phyloP scores from a whole-genome alignment of 2,329 filamentous ascomycete species.

The Alternaria triticimaculans region DNA sequence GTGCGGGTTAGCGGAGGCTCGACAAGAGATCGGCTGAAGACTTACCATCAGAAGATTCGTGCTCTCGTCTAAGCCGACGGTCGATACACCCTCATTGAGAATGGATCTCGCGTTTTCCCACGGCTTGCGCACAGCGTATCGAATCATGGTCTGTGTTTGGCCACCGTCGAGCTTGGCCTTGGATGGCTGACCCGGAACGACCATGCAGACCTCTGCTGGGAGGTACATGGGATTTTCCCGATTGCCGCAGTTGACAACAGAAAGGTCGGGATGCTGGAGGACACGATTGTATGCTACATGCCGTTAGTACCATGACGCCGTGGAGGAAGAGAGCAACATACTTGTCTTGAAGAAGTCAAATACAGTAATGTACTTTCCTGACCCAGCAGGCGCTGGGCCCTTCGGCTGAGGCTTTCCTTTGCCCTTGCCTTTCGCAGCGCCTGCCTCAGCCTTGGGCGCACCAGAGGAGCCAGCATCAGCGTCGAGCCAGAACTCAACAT shows the following conservation, averaged over 20 bases:
- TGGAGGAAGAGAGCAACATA: not conserved
- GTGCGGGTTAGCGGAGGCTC: too few species aligned
- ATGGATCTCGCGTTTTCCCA: conserved; percentile 31
- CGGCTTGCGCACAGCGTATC: conserved; percentile 33
- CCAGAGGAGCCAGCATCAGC: not conserved
- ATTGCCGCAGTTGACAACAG: conserved; percentile 33
- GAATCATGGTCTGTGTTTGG: conserved; percentile 39
- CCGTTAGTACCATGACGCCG: not conserved
- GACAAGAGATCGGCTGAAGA: too few species aligned
- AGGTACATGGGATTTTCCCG: conserved; percentile 33
- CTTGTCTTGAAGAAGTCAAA: conserved; percentile 27
- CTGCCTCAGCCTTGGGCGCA: conserved; percentile 8
- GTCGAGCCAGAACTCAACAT: conserved; percentile 33
- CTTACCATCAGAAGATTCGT: conserved; percentile 24
- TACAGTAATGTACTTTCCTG: conserved; percentile 27
- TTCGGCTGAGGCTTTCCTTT: conserved; percentile 12
- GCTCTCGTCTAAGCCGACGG: conserved; percentile 21
- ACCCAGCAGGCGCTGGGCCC: conserved; percentile 1
- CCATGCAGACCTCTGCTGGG: conserved; percentile 32
- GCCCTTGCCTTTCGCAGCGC: conserved; percentile 14
- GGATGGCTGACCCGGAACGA: conserved; percentile 31
- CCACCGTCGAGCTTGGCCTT: conserved; percentile 24
- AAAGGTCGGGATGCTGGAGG: conserved; percentile 19
- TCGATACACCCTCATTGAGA: conserved; percentile 15
- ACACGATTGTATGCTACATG: conserved; percentile 15